Evolutionary conservation across 2,329 filamentous ascomycete genomes (phyloP), one percentile per base, ranked within the genome.

Genomic region (Coleophoma crateriformis): DNA sequence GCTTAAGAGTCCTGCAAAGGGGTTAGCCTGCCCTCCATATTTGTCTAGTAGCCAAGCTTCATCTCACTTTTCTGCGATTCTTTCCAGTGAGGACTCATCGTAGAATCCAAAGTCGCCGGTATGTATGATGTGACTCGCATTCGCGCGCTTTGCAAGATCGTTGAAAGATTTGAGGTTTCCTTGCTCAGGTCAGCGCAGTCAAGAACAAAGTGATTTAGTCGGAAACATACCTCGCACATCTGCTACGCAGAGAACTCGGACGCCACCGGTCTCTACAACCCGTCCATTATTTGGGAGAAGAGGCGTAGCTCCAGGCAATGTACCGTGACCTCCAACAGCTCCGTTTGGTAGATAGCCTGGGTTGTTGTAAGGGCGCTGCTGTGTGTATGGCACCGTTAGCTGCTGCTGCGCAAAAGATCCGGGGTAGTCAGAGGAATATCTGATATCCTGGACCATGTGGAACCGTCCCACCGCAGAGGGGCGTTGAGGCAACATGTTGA

Each of bases 91-190:
- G 48, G 86, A 89, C 63, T 95, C 88, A 70, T 99, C 94, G 74
- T 99, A 99, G 74, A 99, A 99, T 55, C 94, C 94, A 68, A 99
- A 99, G 70, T 99, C 94, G 69, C 94, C 94, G 17, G 94, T 99
- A 72, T 99, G 94, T 64, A 99, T 90, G 70, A 99, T 96, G 74
- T 96, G 90, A 72, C 96, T 90, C 62, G 94, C 94, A 67, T 88
- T 88, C 55, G 94, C 92, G 67, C 94, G 88, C 71, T 89, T 95
- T 57, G 94, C 94, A 54, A 99, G 85, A 54, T 97, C 91, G 73
- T 99, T 99, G 64, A 99, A 77, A 58, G 94, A 96, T 72, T 87
- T 84, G 60, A 99, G 77, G 70, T 97, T 96, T 71, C 94, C 94
- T 99, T 32, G 60, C 8, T 42, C 20, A 19, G 17, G 60, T 66